Evolutionary conservation across 2,329 filamentous ascomycete species (phyloP), one percentile per base, ranked within the genome.

Genomic region (Penicillium nordicum): DNA sequence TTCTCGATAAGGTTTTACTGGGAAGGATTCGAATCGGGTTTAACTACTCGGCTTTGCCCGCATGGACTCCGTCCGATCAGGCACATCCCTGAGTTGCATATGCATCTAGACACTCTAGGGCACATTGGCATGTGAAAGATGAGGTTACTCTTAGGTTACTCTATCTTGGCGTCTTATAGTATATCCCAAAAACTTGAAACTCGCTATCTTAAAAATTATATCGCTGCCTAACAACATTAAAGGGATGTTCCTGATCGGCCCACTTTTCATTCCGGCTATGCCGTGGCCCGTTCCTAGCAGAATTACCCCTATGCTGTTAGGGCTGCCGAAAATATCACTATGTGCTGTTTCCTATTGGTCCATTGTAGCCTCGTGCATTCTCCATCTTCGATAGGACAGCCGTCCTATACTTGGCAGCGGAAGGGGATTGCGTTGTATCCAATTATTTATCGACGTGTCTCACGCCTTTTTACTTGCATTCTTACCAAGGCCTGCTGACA

Each of bases 261-360:
- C 61, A 62, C 61, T 63, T 63, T 63, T 62, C 55, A 60, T 60
- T 57, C 57, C 38, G 44, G 42, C 50, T 38, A 59, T 53, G 57
- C 48, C 46, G 55, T 62, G 59, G 59, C 45, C 61, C 61, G 61
- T 60, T 56, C 59, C 57, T 59, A 63, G 59, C 23, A 18, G 46
- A 38, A 42, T 55, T 54, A 41, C 40, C 41, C 54, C 50, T 57
- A 43, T 47, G 46, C 18, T 48, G 32, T 59, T 57, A 50, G 42
- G 41, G 50, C 54, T 53, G 41, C 44, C 40, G 32, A 51, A 51
- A 21, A 55, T 51, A 40, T 55, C 53, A 37, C 16, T 25, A 14
- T 37, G 4, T 27, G 10, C 4, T 18, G 25, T 14, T n/a, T 16
- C 21, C 16, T 11, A 56, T 56, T 56, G 53, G 53, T 29, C 18